Base-by-base conservation (phyloP, 148 eudicot species). In the Heliamphora exappendiculata region DNA sequence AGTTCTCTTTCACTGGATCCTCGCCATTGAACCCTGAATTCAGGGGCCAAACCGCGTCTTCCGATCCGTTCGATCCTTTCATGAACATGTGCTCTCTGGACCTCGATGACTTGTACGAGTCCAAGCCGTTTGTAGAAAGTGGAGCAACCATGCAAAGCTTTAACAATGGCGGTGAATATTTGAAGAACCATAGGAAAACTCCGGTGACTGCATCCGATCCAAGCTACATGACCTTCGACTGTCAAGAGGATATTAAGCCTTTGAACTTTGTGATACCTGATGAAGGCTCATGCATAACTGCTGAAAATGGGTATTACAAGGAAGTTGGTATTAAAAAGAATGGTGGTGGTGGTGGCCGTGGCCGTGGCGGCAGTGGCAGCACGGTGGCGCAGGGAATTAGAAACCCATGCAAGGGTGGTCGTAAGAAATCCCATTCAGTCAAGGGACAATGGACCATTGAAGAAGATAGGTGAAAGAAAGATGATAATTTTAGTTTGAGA, bases 401-500 rank as follows among this genome's bases (percentile, higher is more conserved):
- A 72, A 83, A 55, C 45, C 50, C 50, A 69, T 78, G 79, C 10
- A 70, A 31, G 26, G 81, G 41, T 26, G 82, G 83, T n/a, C 76
- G 78, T 34, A 87, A 86, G 82, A 90, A 82, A 82, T 34, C 88
- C 14, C 83, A 83, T 82, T 84, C 90, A 64, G 81, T 88, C 75
- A 95, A 95, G 80, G 96, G 96, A 3, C 97, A 92, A 78, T 95
- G 99, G 99, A 91, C 96, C 73, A 79, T 63, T 65, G 97, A 92
- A 79, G 99, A 95, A 89, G 99, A 95, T 73, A 86, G 94, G 99
- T 95, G 36, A 66, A 74, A 8, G 37, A 67, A 37, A 16, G 13
- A 53, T 22, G n/a, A n/a, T n/a, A n/a, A n/a, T n/a, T n/a, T n/a
- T n/a, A n/a, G n/a, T n/a, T n/a, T n/a, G n/a, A n/a, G n/a, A n/a